Evolutionary conservation across 495 filamentous ascomycete genomes (phyloP), one percentile per base, ranked within the genome.

Genomic region (Penicillium samsonianum): DNA sequence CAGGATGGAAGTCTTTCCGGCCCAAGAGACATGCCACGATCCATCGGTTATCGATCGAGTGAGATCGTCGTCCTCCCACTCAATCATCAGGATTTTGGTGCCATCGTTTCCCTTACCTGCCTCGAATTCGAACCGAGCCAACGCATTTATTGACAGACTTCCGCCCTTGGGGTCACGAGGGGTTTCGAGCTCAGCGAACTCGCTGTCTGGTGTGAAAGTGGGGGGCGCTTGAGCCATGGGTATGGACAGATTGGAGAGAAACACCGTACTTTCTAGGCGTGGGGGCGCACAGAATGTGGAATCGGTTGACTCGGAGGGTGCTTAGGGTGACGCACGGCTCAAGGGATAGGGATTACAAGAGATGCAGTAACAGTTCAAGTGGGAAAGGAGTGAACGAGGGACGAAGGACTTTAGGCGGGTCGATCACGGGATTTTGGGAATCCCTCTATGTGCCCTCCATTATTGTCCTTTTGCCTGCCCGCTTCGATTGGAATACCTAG

Each of bases 101-200:
- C 90, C 90, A 37, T 92, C 89, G 61, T 89, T 90, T 2, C 80
- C 87, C 60, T 83, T 84, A 41, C 87, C 88, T 4, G 85, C 77
- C 68, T 92, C 88, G 63, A 92, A 91, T 67, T 93, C 90, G 71
- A 92, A 95, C 20, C 90, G 86, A n/a, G 89, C 89, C 14, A 91
- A 75, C 2, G 86, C 86, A 1, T 66, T 71, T 43, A 80, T 75
- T 0, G 78, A 77, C 0, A 78, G 61, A 12, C 60, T 60, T 5
- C 60, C 52, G 14, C 46, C 50, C 0, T 22, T 63, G 1, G 65
- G 52, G 3, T 50, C 61, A 23, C 64, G 70, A 5, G 70, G 67
- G 1, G 73, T 73, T 23, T 71, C 64, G 5, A 73, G 64, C 6
- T 74, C 61, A 14, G 72, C 57, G 25, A 73, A 74, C 38, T 72